Evolutionary conservation across 2,329 filamentous ascomycete species (phyloP).

Genomic region (Camptophora hylomeconis): DNA sequence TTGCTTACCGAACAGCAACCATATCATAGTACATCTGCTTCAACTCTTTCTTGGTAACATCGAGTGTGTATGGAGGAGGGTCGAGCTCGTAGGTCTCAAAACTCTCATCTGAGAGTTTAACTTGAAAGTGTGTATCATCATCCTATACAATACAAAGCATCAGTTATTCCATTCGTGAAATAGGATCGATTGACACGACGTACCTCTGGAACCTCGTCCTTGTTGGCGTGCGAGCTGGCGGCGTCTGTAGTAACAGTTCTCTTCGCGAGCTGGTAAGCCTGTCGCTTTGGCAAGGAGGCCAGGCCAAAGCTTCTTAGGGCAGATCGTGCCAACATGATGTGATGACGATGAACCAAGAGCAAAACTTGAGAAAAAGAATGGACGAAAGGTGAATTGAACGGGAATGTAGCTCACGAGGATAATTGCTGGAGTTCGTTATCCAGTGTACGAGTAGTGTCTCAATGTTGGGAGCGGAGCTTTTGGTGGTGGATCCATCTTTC

Average conservation of each 20-base stretch:
- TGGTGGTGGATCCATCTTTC: conserved; percentile 5
- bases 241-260: conserved; percentile 90
- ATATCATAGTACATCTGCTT: conserved; percentile 99
- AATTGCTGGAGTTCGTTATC: too few species aligned
- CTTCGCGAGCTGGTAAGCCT: conserved; percentile 37
- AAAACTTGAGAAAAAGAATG: conserved; percentile 4
- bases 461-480: too few species aligned
- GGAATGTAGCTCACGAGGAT: not conserved
- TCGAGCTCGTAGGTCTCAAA: conserved; percentile 99
- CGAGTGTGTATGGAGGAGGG: conserved; percentile 80
- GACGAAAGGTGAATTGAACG: conserved; percentile 2
- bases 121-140: conserved; percentile 84
- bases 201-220: conserved; percentile 56
- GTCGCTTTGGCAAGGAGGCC: conserved; percentile 25
- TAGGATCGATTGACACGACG: conserved; percentile 28
- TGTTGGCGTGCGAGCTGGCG: conserved; percentile 78
- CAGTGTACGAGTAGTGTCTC: too few species aligned
- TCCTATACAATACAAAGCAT: conserved; percentile 49
- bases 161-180: conserved; percentile 1
- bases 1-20: conserved; percentile 73
- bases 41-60: conserved; percentile 93
- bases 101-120: conserved; percentile 92
- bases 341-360: conserved; percentile 5
- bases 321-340: conserved; percentile 16
- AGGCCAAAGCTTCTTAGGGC: conserved; percentile 17